Base-by-base conservation (phyloP, 176 grass and related monocot species). In the Lolium rigidum region DNA sequence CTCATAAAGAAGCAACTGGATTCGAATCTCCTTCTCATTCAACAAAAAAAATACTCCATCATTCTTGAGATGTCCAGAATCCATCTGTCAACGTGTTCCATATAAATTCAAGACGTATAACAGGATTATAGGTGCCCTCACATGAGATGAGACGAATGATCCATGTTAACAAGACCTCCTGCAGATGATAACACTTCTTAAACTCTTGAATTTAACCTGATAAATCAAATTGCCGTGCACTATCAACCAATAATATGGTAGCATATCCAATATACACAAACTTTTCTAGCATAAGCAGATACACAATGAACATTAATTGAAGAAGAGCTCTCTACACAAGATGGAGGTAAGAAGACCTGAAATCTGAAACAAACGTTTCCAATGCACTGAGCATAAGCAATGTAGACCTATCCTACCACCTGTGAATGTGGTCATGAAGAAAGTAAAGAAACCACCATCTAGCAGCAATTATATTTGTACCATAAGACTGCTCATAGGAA, bases 361-460 rank as follows among this genome's bases (percentile, higher is more conserved):
- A 70, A 69, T 54, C 21, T 47, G n/a, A 83, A 84, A 28, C 21
- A 47, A 69, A 46, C 3, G 14, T 56, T 17, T 65, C 76, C 21
- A 18, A 20, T 2, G 15, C 35, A 54, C 18, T 1, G 56, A 41
- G 46, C 54, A 77, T 51, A 70, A 61, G 14, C 46, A 77, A 52
- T 37, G 58, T n/a, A 54, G 54, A 82, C 37, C 24, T 69, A 82
- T 17, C 20, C 14, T 70, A 54, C 14, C 17, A 55, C 26, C 24
- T 80, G 15, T 31, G 28, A 66, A 31, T 66, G 5, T 11, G 22
- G 35, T 35, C 6, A 10, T 16, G 54, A 84, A 63, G 15, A 2
- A 15, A 31, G 10, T 43, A 43, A 52, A 20, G 22, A 74, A 48
- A 15, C 68, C 38, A 28, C 52, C 38, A 58, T 21, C 17, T 17